phyloP scores from a whole-genome alignment of 176 grass and related monocot species.

The Poa annua region DNA sequence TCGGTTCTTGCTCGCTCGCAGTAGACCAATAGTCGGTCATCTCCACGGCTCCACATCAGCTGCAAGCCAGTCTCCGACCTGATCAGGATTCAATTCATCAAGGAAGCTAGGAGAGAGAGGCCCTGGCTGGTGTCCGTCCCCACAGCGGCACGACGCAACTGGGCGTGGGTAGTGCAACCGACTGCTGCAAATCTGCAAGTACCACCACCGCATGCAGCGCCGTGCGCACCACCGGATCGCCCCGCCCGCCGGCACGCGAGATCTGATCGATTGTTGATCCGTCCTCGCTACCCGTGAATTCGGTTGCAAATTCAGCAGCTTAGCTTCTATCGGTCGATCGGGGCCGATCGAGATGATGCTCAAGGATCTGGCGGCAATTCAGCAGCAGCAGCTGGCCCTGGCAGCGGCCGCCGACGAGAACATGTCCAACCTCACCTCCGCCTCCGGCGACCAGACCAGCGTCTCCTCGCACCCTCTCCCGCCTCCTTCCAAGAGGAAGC shows the following conservation, averaged over 20 bases:
- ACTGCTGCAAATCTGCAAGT: conserved; percentile 45
- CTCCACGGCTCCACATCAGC: conserved; percentile 25
- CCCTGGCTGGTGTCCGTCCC: conserved; percentile 1
- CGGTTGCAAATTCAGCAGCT: neutral
- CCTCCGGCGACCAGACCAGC: conserved; percentile 79
- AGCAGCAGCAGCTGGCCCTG: conserved; percentile 41
- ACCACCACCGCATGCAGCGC: conserved; percentile 37
- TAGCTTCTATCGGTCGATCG: neutral
- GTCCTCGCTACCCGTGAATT: neutral
- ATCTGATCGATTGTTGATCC: conserved; percentile 15
- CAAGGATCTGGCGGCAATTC: conserved; percentile 67
- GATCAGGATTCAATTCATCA: conserved; percentile 33
- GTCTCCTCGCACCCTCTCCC: conserved; percentile 66
- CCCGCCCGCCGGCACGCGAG: neutral
- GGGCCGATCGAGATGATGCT: conserved; percentile 54
- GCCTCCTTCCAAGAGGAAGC: conserved; percentile 83
- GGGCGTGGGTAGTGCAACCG: conserved; percentile 34
- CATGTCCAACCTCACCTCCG: conserved; percentile 97
- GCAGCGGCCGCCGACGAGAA: conserved; percentile 70
- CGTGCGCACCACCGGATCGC: conserved; percentile 23
- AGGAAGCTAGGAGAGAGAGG: neutral
- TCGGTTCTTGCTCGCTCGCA: conserved; percentile 27
- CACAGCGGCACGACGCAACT: conserved; percentile 35
- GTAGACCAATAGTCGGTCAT: too few species aligned
- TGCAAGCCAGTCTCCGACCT: neutral